Evolutionary conservation across 2,329 filamentous ascomycete species (phyloP), one percentile per base, ranked within the genome.

Genomic region (Pseudogymnoascus sp.): DNA sequence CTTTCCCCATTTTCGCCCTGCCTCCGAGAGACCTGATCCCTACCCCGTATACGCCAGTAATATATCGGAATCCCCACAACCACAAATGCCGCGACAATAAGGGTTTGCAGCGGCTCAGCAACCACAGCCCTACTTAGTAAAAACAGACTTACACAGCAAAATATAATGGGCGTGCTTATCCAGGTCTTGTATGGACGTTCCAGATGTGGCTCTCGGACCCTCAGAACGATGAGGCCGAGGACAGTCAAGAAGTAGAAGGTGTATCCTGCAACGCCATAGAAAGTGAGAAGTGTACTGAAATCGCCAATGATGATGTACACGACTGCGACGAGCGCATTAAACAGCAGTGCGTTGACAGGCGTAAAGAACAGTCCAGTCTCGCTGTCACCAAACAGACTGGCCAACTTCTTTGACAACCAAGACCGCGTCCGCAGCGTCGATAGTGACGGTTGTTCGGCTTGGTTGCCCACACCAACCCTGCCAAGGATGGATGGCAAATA

Each of bases 191-290:
- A 99, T 0, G 94, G 93, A 27, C 94, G 79, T 73, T 97, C 92
- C 52, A 99, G 81, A 65, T 87, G 80, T 3, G 94, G 94, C 74
- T 99, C 94, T 65, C 83, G 84, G 31, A 97, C 90, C 31, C 94
- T 83, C 65, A 99, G 80, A 60, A 99, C 84, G 65, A 99, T 97
- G 58, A 99, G 81, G 0, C 94, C 94, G 0, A 99, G 83, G 0
- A 99, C 94, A 0, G 93, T 95, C 62, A 96, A 78, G 74, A 99
- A 99, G 77, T 99, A 99, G 73, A 99, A 99, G 0, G 90, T 90
- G 74, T 99, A 99, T 12, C 92, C 92, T 0, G 94, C 94, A 10
- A 99, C 94, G 62, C 94, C 94, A 76, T 97, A 97, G 73, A 99
- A 99, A 0, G 94, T 97, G 62, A 97, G 82, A 1, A 99, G 83